Evolutionary conservation across 2,329 filamentous ascomycete species (phyloP), one percentile per base, ranked within the genome.

Genomic region (Cercospora nicotianae): DNA sequence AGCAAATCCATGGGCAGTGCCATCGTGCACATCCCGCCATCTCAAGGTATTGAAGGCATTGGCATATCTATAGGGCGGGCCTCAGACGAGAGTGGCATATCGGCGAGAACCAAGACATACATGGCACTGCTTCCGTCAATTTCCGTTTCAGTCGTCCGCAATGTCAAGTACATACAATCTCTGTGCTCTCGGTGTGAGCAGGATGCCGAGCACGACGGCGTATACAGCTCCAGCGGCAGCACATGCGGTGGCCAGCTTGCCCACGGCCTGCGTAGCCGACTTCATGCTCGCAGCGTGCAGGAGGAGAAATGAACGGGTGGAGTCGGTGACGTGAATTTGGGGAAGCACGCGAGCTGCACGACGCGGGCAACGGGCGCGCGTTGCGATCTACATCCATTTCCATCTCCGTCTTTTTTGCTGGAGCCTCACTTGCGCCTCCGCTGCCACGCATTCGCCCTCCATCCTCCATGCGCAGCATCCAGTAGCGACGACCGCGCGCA

Each of bases 1-100:
- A 64, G 92, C 88, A 79, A 97, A 97, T 0, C 94, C 94, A 84
- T 93, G 96, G 1, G 86, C 45, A 77, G 96, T 91, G 0, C 93
- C 92, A 67, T 89, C 84, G 69, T 93, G 87, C 53, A 94, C 87
- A 72, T 90, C 84, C 86, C 88, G 93, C n/a, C 71, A 87, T 87
- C 93, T 77, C 86, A 87, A 3, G 87, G 83, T 2, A 89, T 90
- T 90, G 72, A 97, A 78, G 69, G 90, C 91, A 80, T 98, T 90
- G 30, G 90, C 89, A 78, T 98, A 99, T 5, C 97, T 79, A 26
- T 91, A 89, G 76, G 36, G 18, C 8, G 28, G 12, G n/a, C n/a
- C 42, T 70, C 51, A 70, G 65, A 18, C 7, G n/a, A 5, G 33
- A 42, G 20, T 10, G 20, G 28, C 18, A 4, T 18, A 23, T 12